Conservation (phyloP, 768 basidiomycete species). For the Lactarius sanguifluus region DNA sequence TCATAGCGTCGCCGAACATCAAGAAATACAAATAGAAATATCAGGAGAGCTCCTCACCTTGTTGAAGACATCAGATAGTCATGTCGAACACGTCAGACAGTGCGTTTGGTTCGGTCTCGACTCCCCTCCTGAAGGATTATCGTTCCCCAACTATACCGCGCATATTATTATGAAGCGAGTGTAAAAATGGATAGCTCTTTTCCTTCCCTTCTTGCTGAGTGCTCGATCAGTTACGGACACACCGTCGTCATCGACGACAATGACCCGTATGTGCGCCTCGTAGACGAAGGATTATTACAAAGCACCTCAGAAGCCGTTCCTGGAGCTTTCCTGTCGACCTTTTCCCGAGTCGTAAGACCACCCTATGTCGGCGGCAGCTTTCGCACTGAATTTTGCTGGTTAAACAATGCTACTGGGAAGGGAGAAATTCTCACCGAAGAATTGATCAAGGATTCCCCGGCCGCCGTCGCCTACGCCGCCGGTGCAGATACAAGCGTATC, state of each 20-base stretch:
- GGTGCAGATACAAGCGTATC: slow-evolving; percentile 27
- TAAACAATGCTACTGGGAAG: slow-evolving; percentile 24
- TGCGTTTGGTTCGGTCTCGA: slow-evolving; percentile 5
- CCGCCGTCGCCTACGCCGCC: slow-evolving; percentile 27
- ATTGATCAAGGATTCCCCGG: slow-evolving; percentile 28
- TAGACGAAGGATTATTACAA: slow-evolving; percentile 20
- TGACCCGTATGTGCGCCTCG: slow-evolving; percentile 26
- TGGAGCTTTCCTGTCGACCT: slow-evolving; percentile 33
- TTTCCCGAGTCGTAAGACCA: slow-evolving; percentile 30
- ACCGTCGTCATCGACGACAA: slow-evolving; percentile 23
- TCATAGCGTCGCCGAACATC: slow-evolving; percentile 17
- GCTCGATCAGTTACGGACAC: slow-evolving; percentile 23
- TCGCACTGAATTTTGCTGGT: slow-evolving; percentile 17
- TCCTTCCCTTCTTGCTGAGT: slow-evolving; percentile 6
- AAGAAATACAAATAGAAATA: no score
- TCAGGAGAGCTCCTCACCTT: slow-evolving; percentile 25
- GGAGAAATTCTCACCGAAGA: slow-evolving; percentile 25
- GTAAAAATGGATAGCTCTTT: slow-evolving; percentile 5
- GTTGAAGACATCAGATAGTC: slow-evolving; percentile 27
- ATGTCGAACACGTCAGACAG: slow-evolving; percentile 24
- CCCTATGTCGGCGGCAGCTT: not conserved
- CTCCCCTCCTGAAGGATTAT: not conserved
- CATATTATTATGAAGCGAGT: slow-evolving; percentile 24
- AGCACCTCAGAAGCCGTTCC: slow-evolving; percentile 25
- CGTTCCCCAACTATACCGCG: slow-evolving; percentile 9